Evolutionary conservation across 441 rosid species (phyloP), one percentile per base, ranked within the genome.

Genomic region (Melastoma candidum): DNA sequence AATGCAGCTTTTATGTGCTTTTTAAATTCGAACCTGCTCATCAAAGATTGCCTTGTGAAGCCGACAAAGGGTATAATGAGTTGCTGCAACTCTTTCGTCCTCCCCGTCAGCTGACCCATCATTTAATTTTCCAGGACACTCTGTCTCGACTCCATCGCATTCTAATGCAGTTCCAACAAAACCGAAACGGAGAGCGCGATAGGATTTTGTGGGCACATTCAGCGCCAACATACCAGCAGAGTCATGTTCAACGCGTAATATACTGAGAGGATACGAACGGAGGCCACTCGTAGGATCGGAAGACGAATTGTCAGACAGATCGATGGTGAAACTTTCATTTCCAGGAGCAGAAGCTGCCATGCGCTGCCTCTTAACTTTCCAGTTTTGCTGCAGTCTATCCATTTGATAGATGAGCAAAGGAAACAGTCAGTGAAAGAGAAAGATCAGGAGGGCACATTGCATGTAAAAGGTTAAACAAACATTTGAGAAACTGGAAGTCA

Each of bases 321-420:
- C 96, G 71, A 90, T 65, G 25, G 84, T 80, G 77, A 92, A 92
- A 26, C 95, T 93, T 70, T 85, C 98, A 50, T 66, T 89, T 67
- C 83, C 71, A 52, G 87, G 69, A 58, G 74, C 68, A 59, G 75
- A 60, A 59, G 86, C 70, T 63, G 85, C 83, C 63, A 83, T 45
- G 11, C 95, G 92, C 76, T 79, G 95, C 67, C 95, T 77, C 70
- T 88, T 92, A 62, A 92, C 79, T 80, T 92, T 92, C 98, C 98
- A 92, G 72, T 88, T 92, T 74, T 77, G 87, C 97, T 92, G 98
- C 85, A 92, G 84, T 73, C 98, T 88, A 74, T 77, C 48, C 54
- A 71, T 71, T 62, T 66, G 64, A 11, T 27, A 25, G 2, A 36
- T 3, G 6, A 8, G 9, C 24, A 14, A 13, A 12, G 17, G 22